phyloP scores from a whole-genome alignment of 352 stramenopile genomes.

The Blastocystis hominis region DNA sequence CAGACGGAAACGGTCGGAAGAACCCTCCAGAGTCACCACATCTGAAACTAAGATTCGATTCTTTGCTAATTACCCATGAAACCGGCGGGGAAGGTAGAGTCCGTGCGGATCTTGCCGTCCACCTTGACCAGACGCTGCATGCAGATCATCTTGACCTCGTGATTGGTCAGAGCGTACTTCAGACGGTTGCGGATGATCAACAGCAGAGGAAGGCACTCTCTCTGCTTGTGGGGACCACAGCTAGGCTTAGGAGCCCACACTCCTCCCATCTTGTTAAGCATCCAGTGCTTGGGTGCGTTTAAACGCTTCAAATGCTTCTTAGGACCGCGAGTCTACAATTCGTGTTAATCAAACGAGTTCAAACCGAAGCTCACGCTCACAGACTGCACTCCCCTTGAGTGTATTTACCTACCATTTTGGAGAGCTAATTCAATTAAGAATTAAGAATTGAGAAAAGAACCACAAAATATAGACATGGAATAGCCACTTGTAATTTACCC shows the following conservation, averaged over 20 bases:
- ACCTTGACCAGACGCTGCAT: slow-evolving; percentile 98
- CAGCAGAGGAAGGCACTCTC: slow-evolving; percentile 90
- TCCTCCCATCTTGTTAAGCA: slow-evolving; percentile 66
- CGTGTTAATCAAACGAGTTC: too few species aligned
- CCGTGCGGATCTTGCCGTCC: slow-evolving; percentile 85
- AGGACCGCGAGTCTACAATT: slow-evolving; percentile 69
- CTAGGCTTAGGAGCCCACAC: slow-evolving; percentile 77
- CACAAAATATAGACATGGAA: neutral
- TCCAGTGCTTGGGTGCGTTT: slow-evolving; percentile 80
- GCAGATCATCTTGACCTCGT: slow-evolving; percentile 96
- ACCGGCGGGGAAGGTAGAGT: slow-evolving; percentile 90
- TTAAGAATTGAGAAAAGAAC: neutral
- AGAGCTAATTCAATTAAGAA: neutral
- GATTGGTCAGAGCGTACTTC: slow-evolving; percentile 95
- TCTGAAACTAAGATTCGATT: slow-evolving; percentile 65
- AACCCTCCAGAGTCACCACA: slow-evolving; percentile 91
- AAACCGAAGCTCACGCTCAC: too few species aligned
- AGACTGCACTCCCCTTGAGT: slow-evolving; percentile 75
- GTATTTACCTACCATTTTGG: slow-evolving; percentile 61
- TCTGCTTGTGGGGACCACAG: slow-evolving; percentile 90
- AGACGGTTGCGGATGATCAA: slow-evolving; percentile 96
- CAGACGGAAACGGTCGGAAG: slow-evolving; percentile 88
- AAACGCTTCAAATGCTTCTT: slow-evolving; percentile 86
- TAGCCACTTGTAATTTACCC: neutral
- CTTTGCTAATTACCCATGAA: slow-evolving; percentile 89